Base-by-base conservation (phyloP, 2,329 filamentous ascomycete genomes). In the Pleoardoris graminearum region DNA sequence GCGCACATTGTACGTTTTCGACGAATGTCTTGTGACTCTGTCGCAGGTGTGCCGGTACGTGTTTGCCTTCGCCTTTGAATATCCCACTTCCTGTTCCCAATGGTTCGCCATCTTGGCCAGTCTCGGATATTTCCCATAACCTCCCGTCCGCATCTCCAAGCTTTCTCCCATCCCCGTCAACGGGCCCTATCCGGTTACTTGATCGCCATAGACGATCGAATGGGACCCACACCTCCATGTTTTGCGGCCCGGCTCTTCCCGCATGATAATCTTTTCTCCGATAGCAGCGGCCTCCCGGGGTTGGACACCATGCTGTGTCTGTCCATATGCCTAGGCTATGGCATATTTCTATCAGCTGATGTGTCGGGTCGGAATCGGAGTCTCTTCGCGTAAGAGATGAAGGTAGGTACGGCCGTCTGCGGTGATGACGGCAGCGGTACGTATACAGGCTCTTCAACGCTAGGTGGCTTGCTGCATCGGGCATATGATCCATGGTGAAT, bases 401-500 rank as follows among this genome's bases (percentile, higher is more conserved):
- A 3, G 82, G 79, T 3, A 85, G 76, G 64, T 85, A 85, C 8
- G 83, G 82, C 39, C 83, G 75, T 55, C 83, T 77, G 58, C 83
- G 77, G 62, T 85, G 82, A 63, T 85, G 83, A n/a, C 83, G 80
- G 60, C 82, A 85, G 51, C 83, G 79, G 66, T 85, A 85, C 1
- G 82, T 81, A 62, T 85, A 85, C 7, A 85, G 74, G 65, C 81
- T 84, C 68, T 81, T 83, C 50, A 85, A 75, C 5, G 81, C 81
- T 35, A 84, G 77, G 25, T 75, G 73, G 27, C 68, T 75, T 43
- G 71, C 73, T 50, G 69, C 70, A 72, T 78, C 77, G 3, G 72
- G 67, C 50, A 65, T 67, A 71, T 76, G 65, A 16, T 65, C 62
- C n/a, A 70, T 77, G 4, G 72, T 70, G 74, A 75, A 73, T 3